phyloP scores from a whole-genome alignment of 306 rosid genomes.

The Alnus rubra region DNA sequence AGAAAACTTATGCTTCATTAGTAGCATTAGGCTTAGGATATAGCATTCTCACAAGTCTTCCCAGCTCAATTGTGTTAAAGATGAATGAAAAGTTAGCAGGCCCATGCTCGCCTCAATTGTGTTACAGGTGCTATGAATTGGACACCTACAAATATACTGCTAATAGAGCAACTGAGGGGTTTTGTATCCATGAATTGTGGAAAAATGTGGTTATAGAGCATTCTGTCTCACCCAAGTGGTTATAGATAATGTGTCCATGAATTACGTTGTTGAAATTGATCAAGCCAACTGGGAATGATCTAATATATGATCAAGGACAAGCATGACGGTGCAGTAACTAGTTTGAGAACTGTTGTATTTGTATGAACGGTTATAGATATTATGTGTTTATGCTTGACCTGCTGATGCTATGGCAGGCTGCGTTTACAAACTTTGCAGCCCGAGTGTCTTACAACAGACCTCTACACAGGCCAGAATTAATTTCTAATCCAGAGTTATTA shows the following conservation, averaged over 20 bases:
- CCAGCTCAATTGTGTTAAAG: neutral
- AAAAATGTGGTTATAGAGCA: neutral
- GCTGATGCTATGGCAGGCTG: no score
- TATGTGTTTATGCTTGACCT: no score
- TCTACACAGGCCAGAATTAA: no score
- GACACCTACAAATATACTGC: neutral
- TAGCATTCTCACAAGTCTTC: neutral
- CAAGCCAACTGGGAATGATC: neutral
- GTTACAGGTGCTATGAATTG: neutral
- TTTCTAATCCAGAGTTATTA: neutral
- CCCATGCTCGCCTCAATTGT: no score
- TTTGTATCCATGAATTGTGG: neutral
- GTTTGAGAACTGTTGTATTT: neutral
- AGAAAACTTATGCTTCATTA: no score
- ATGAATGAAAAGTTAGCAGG: no score
- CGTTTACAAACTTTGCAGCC: no score
- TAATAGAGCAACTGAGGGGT: neutral
- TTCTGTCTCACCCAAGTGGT: neutral
- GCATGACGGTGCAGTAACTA: neutral
- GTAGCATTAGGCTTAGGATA: no score
- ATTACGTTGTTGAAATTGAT: neutral
- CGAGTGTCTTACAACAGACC: no score
- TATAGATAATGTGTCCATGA: neutral
- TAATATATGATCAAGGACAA: neutral
- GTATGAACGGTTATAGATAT: no score